Conservation (phyloP, 257 asterid genomes). For the Scutellaria galericulata region DNA sequence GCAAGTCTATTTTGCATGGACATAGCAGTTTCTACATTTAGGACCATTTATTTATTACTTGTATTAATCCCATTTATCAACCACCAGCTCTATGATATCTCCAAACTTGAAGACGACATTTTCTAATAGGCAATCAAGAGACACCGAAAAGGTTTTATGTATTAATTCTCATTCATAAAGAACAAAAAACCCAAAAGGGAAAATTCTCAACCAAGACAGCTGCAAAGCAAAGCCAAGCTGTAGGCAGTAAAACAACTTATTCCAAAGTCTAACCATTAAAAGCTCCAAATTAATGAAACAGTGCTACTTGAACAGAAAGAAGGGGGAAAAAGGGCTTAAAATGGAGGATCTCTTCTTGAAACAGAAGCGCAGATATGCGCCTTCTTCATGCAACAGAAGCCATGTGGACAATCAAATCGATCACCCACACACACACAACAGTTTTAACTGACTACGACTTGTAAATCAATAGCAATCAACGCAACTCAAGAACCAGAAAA, state of each 20-base stretch:
- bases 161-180: constrained; percentile 19
- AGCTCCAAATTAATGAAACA: not conserved
- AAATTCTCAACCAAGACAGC: constrained; percentile 11
- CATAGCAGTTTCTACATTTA: too few relatives aligned
- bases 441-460: not conserved
- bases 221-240: constrained; percentile 13
- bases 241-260: constrained; percentile 22
- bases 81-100: too few relatives aligned
- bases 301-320: not conserved
- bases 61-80: too few relatives aligned
- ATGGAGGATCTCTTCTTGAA: not conserved
- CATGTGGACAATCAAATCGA: constrained; percentile 71
- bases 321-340: not conserved
- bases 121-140: not conserved
- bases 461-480: not conserved
- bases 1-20: too few relatives aligned
- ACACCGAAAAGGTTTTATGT: not conserved
- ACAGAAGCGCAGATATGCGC: not conserved
- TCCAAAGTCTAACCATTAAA: too few relatives aligned
- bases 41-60: too few relatives aligned
- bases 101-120: not conserved
- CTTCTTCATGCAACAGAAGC: constrained; percentile 51
- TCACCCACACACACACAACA: constrained; percentile 42
- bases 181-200: constrained; percentile 18
- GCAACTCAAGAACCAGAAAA: not conserved